Evolutionary conservation across 805 yeast species (phyloP).

Genomic region (Saturnispora besseyi): DNA sequence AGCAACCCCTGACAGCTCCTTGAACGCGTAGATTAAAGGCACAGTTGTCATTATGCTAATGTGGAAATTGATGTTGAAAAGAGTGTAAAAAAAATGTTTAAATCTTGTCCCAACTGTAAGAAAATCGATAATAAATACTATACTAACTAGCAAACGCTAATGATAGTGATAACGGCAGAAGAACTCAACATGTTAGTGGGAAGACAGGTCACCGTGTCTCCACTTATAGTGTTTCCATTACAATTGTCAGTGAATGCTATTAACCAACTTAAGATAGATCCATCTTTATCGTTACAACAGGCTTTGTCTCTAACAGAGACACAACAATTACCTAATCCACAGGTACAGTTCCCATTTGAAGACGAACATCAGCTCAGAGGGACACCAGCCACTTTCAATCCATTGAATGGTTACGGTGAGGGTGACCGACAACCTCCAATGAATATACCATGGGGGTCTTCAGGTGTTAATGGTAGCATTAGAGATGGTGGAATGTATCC

Average conservation of each 20-base stretch:
- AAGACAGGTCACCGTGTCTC: background rate
- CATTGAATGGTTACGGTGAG: conserved; percentile 4
- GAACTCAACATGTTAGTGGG: background rate
- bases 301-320: background rate
- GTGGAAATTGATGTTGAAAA: background rate
- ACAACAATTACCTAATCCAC: background rate
- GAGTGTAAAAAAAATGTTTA: background rate
- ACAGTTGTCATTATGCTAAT: conserved; percentile 49
- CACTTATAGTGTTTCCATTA: background rate
- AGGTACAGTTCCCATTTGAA: conserved; percentile 5
- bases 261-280: background rate
- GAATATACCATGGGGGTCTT: conserved; percentile 1
- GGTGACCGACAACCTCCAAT: conserved; percentile 1
- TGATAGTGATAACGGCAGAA: background rate
- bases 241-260: background rate
- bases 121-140: no score
- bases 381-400: background rate
- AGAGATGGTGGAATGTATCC: conserved; percentile 2
- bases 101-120: no score
- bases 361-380: background rate
- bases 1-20: conserved; percentile 83
- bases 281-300: background rate
- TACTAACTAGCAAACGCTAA: background rate
- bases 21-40: conserved; percentile 88
- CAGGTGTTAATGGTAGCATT: background rate